Evolutionary conservation across 2,329 filamentous ascomycete genomes (phyloP), one percentile per base, ranked within the genome.

Genomic region (Monilinia aucupariae): DNA sequence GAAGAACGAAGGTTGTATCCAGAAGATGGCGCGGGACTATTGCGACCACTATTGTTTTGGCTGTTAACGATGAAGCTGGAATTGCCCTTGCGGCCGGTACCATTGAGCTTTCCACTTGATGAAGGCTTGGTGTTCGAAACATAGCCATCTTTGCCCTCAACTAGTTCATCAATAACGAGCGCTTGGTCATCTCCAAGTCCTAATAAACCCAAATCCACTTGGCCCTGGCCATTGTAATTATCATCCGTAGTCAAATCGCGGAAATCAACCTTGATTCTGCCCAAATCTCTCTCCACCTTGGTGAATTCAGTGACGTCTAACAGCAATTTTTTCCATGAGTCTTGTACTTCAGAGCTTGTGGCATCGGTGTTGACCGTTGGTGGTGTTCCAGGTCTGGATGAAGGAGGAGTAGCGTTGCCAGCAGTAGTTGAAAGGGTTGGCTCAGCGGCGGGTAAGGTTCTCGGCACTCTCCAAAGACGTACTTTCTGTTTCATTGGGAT

Each of bases 91-190:
- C 70, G 54, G 43, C 66, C 52, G 49, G 67, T 66, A 15, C 69
- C 69, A 45, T 52, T 64, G 27, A 63, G 4, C 20, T 61, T 54
- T 49, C 69, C 72, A n/a, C 25, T 55, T 17, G 50, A 51, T 53
- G 69, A 69, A 0, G 70, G 59, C 39, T 62, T 74, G 69, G 79
- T 80, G 13, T 76, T 85, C 32, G 82, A 83, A 9, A 89, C 82
- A 71, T 79, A 86, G 17, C 76, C 76, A 55, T 85, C 83, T 22
- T 81, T 81, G 55, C 80, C 80, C 15, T 83, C 81, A 53, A 88
- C 79, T 65, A 87, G 81, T 74, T 96, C 91, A 73, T 97, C 93
- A 6, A 97, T 78, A n/a, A 96, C 85, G 56, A 97, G 81, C 4
- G 87, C 85, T 71, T 90, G 85, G 66, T 91, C 87, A 39, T 85